Evolutionary conservation across 75 land plant genomes (phyloP).

Genomic region (Isoetes taiwanensis): DNA sequence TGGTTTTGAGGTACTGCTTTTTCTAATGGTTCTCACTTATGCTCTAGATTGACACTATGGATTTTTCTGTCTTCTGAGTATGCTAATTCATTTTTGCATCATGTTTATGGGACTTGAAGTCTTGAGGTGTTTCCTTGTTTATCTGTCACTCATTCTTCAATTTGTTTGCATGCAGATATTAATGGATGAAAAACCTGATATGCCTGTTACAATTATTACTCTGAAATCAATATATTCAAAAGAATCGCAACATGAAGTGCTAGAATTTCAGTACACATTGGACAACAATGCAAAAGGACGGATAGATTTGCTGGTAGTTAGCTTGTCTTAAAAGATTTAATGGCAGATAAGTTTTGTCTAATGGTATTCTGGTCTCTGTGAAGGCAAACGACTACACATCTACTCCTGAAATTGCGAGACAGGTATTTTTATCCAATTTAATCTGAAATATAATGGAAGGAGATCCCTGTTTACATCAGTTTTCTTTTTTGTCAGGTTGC

Average conservation of each 20-base stretch:
- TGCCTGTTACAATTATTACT: slow-evolving; percentile 68
- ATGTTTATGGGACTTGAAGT: too few species aligned
- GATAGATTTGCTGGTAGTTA: slow-evolving; percentile 57
- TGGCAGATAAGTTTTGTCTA: neutral
- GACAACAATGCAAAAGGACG: too few species aligned
- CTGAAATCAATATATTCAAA: slow-evolving; percentile 82
- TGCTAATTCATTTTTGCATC: too few species aligned
- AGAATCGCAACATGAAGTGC: slow-evolving; percentile 73
- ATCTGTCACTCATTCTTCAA: too few species aligned
- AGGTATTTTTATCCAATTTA: slow-evolving; percentile 33
- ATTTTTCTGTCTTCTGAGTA: too few species aligned
- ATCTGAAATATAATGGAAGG: neutral
- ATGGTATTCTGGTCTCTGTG: neutral
- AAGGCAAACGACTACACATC: slow-evolving; percentile 66
- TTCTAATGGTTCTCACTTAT: too few species aligned
- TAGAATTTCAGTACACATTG: slow-evolving; percentile 84
- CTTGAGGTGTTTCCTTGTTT: too few species aligned
- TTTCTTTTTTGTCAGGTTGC: slow-evolving; percentile 42
- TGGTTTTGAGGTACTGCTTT: slow-evolving; percentile 97
- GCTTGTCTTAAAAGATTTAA: too few species aligned
- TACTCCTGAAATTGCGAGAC: slow-evolving; percentile 61
- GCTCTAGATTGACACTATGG: too few species aligned
- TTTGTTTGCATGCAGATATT: slow-evolving; percentile 42
- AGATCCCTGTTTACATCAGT: neutral
- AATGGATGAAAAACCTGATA: slow-evolving; percentile 84